phyloP scores from a whole-genome alignment of 495 filamentous ascomycete species.

The Talaromyces adpressus region DNA sequence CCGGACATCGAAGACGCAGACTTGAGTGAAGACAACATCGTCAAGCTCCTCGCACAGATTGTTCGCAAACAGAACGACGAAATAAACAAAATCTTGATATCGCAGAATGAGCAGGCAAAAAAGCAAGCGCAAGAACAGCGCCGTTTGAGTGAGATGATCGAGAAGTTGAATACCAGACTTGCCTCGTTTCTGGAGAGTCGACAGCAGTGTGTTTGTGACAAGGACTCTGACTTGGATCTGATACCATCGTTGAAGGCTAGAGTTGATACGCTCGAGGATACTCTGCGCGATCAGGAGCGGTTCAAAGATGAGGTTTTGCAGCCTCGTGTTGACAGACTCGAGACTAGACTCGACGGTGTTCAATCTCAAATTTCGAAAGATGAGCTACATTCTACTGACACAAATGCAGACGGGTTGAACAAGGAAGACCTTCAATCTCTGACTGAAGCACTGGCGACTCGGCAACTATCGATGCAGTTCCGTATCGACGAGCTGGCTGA shows the following conservation, averaged over 20 bases:
- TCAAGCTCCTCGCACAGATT: not conserved
- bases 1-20: not conserved
- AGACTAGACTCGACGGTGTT: not conserved
- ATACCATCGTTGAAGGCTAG: not conserved
- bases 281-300: not conserved
- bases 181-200: not conserved
- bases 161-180: not conserved
- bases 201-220: not conserved
- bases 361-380: not conserved
- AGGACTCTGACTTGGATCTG: not conserved
- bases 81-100: not conserved
- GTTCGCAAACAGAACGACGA: not conserved
- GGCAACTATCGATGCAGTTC: constrained; percentile 1
- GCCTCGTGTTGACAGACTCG: not conserved
- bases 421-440: constrained; percentile 1
- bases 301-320: not conserved
- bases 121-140: not conserved
- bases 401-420: not conserved
- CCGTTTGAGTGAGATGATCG: not conserved
- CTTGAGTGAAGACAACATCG: not conserved
- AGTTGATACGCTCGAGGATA: not conserved
- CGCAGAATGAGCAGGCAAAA: not conserved
- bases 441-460: not conserved
- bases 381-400: not conserved
- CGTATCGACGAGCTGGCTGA: not conserved